A percentile compares a stretch with the other conserved stretches of the same genome.
phyloP scores from a whole-genome alignment of 2,329 filamentous ascomycete species.

The Fusarium abutilonis region DNA sequence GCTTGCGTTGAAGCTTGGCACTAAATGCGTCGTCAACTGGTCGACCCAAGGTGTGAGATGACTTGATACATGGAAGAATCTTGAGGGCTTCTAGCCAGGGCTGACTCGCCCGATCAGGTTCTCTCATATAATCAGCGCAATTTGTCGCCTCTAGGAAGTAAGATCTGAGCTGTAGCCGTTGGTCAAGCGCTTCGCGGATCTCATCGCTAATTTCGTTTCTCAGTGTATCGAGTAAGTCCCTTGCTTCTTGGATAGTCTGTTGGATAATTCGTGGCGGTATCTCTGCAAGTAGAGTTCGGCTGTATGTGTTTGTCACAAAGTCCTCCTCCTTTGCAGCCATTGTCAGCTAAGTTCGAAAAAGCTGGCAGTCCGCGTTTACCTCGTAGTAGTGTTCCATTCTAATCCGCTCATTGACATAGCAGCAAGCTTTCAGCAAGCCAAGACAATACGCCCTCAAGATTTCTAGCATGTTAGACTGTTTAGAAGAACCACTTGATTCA shows the following conservation, averaged over 20 bases:
- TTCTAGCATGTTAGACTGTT: conserved; percentile 61
- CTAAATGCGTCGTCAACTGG: conserved; percentile 84
- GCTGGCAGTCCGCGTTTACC: conserved; percentile 54
- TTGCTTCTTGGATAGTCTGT: conserved; percentile 63
- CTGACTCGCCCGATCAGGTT: conserved; percentile 58
- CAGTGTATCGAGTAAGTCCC: conserved; percentile 59
- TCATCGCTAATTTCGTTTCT: conserved; percentile 53
- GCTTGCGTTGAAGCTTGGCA: conserved; percentile 85
- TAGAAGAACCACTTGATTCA: conserved; percentile 41
- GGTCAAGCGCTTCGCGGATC: conserved; percentile 65
- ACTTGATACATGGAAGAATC: conserved; percentile 65
- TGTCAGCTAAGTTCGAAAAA: background rate
- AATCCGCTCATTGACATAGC: conserved; percentile 79
- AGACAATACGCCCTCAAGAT: conserved; percentile 88
- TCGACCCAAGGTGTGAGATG: conserved; percentile 69
- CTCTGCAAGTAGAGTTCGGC: conserved; percentile 76
- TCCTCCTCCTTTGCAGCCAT: conserved; percentile 79
- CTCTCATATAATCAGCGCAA: conserved; percentile 56
- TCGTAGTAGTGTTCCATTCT: conserved; percentile 91
- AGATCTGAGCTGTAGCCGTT: conserved; percentile 73
- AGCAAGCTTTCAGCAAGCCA: conserved; percentile 83
- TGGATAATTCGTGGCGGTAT: conserved; percentile 68
- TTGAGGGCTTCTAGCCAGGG: conserved; percentile 63
- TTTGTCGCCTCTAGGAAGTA: conserved; percentile 67
- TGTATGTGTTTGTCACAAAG: conserved; percentile 92